phyloP scores from a whole-genome alignment of 768 basidiomycete genomes.

The Mycena rosella region DNA sequence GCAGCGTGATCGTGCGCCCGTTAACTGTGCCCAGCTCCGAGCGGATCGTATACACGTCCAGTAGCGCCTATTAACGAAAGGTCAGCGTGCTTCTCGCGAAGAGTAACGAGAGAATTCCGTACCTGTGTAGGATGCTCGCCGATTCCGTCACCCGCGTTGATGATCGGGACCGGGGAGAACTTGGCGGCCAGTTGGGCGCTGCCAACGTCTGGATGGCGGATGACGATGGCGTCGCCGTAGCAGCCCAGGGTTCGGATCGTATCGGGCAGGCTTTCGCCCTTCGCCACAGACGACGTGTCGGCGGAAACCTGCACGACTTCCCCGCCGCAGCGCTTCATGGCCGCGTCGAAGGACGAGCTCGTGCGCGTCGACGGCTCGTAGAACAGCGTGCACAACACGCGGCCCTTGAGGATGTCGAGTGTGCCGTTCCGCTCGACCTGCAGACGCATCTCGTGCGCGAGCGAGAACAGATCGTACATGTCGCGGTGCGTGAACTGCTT shows the following conservation, averaged over 20 bases:
- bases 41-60: constrained; percentile 95
- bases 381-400: constrained; percentile 92
- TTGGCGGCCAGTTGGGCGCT: constrained; percentile 97
- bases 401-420: constrained; percentile 91
- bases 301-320: constrained; percentile 89
- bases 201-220: constrained; percentile 95
- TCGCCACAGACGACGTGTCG: constrained; percentile 88
- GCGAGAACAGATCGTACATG: constrained; percentile 91
- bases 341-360: constrained; percentile 95
- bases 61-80: constrained; percentile 68
- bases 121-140: constrained; percentile 98
- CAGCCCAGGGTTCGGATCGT: constrained; percentile 95
- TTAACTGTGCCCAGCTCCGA: constrained; percentile 99
- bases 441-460: constrained; percentile 96
- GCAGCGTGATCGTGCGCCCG: constrained; percentile 90
- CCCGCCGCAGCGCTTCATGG: constrained; percentile 98
- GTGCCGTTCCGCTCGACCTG: constrained; percentile 94
- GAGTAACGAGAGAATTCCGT: constrained; percentile 39
- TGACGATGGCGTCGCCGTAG: constrained; percentile 94
- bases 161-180: constrained; percentile 92
- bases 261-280: constrained; percentile 94
- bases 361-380: constrained; percentile 98
- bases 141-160: constrained; percentile 97
- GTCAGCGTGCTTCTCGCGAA: constrained; percentile 21
- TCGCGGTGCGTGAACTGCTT: constrained; percentile 94